Evolutionary conservation across 805 yeast genomes (phyloP), one percentile per base, ranked within the genome.

Genomic region (Komagataella pseudopastoris): DNA sequence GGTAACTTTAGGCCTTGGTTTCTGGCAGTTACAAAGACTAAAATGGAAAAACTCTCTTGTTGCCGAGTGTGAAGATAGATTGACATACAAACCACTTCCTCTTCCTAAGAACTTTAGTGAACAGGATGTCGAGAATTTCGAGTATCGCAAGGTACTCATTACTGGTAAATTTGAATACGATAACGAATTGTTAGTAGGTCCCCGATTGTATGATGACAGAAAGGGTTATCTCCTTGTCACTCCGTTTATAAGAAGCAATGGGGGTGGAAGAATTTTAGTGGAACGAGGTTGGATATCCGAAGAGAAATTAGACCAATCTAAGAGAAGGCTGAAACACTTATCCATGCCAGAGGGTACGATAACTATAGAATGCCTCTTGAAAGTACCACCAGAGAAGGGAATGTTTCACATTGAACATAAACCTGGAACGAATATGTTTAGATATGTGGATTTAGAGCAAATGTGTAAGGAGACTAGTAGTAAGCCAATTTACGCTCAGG

Each of bases 211-310:
- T 56, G 81, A 88, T 55, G 75, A 73, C 4, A 70, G 71, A 56
- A 76, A 80, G 52, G 99, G 99, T 1, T 93, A 87, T 64, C 67
- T 78, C 22, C 74, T 91, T 5, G 79, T 86, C 30, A 84, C 95
- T 5, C 98, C 99, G 10, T 79, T 93, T 59, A 75, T 80, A 22
- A 78, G 95, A 54, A 70, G 78, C 3, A 81, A 78, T 54, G 86
- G 88, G 22, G 93, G 89, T 1, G 77, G 82, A 49, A 90, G 86
- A 51, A 71, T 93, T 16, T 69, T 93, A 51, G 76, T 93, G 24
- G 95, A 88, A 63, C 77, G 99, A 56, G 99, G 99, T 14, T 93
- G 97, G 95, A 80, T 93, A 48, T 69, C 78, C 23, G 88, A 85
- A 57, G 85, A 80, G 12, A 79, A 78, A 55, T 77, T 79, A 51